A percentile compares a stretch with the other conserved stretches of the same genome.
Conservation (phyloP, 1,284 basidiomycete genomes). For the Cutaneotrichosporon mucoides region DNA sequence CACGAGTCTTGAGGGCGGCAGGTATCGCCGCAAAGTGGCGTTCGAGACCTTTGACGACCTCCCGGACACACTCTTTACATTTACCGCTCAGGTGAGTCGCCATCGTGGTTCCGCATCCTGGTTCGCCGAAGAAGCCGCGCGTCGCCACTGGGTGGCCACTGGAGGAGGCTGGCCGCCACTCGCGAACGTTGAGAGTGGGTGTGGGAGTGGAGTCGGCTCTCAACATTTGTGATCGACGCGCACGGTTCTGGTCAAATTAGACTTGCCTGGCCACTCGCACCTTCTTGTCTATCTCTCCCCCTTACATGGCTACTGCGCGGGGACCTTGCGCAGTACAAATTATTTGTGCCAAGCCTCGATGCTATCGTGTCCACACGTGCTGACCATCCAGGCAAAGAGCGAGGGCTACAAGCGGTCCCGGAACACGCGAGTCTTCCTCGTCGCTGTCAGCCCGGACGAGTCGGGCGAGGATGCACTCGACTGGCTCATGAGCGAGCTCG, state of each 20-base stretch:
- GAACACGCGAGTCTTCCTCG: constrained; percentile 83
- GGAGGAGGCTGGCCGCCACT: not conserved
- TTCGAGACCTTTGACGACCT: constrained; percentile 73
- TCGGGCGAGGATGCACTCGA: constrained; percentile 78
- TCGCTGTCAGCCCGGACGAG: constrained; percentile 84
- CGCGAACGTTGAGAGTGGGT: too few relatives aligned
- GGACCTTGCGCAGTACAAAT: not conserved
- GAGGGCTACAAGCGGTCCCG: constrained; percentile 74
- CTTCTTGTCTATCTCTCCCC: too few relatives aligned
- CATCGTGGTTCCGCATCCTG: not conserved
- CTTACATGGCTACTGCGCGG: not conserved
- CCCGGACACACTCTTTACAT: constrained; percentile 50
- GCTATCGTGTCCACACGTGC: not conserved
- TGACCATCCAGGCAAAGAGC: constrained; percentile 65
- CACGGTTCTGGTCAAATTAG: not conserved
- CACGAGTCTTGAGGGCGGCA: constrained; percentile 37
- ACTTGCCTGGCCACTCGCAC: too few relatives aligned
- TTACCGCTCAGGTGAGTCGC: constrained; percentile 49
- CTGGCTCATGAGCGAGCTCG: constrained; percentile 79
- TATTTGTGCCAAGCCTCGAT: too few relatives aligned
- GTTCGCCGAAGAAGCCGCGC: too few relatives aligned
- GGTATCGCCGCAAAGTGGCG: constrained; percentile 78
- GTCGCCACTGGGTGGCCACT: not conserved
- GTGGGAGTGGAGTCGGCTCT: too few relatives aligned
- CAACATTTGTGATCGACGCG: not conserved